Percentiles rank a stretch among this genome's conserved stretches.
phyloP scores from a whole-genome alignment of 257 asterid genomes.

The Lithospermum erythrorhizon region DNA sequence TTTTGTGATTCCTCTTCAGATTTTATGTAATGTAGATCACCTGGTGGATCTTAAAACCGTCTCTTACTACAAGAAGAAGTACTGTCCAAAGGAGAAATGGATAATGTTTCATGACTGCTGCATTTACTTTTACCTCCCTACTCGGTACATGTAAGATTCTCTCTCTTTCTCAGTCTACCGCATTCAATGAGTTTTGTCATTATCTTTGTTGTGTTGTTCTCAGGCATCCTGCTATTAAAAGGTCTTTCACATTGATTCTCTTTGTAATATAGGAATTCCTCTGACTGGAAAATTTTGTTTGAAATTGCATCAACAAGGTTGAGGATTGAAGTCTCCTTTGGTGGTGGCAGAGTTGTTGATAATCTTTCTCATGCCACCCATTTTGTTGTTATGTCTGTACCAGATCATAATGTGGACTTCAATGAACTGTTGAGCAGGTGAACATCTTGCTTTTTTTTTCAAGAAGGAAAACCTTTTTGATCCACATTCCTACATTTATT shows the following conservation, averaged over 20 bases:
- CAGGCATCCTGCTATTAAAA: slow-evolving; percentile 1
- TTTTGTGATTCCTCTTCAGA: slow-evolving; percentile 36
- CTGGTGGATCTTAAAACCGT: slow-evolving; percentile 34
- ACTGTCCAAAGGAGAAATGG: slow-evolving; percentile 75
- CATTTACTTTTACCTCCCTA: slow-evolving; percentile 58
- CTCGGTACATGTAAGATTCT: slow-evolving; percentile 36
- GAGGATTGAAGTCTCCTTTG: slow-evolving; percentile 62
- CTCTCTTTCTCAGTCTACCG: slow-evolving; percentile 6
- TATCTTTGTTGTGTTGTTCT: slow-evolving; percentile 12
- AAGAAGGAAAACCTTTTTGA: not conserved
- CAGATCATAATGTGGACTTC: slow-evolving; percentile 36
- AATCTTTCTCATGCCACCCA: slow-evolving; percentile 65
- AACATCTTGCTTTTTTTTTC: slow-evolving; percentile 5
- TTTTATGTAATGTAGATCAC: slow-evolving; percentile 35
- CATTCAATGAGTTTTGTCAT: slow-evolving; percentile 1
- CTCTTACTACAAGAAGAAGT: slow-evolving; percentile 59
- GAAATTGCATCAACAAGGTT: slow-evolving; percentile 63
- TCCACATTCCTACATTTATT: not conserved
- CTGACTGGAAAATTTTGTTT: slow-evolving; percentile 40
- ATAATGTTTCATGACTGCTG: slow-evolving; percentile 65
- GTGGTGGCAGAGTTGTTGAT: slow-evolving; percentile 61
- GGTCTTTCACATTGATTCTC: slow-evolving; percentile 13
- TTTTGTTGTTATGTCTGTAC: slow-evolving; percentile 44
- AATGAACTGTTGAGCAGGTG: slow-evolving; percentile 45
- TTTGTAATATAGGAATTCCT: slow-evolving; percentile 27